Evolutionary conservation across 2,329 filamentous ascomycete species (phyloP).

Genomic region (Cryphonectria japonica): DNA sequence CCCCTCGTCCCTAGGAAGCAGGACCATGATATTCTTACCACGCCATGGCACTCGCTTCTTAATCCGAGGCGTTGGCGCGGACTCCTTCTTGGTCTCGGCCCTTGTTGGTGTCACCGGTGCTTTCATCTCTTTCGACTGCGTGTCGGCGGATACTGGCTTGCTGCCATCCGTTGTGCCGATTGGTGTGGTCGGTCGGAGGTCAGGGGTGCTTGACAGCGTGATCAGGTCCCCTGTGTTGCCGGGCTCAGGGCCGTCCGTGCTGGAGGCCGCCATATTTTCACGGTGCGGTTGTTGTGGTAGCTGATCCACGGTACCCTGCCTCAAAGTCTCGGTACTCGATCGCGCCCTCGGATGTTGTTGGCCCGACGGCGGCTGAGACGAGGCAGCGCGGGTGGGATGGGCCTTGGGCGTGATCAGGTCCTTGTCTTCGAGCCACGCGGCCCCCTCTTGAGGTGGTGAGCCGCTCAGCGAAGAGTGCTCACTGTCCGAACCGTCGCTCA

Average conservation of each 20-base stretch:
- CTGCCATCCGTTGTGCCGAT: constrained; percentile 6
- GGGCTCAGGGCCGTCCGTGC: constrained; percentile 31
- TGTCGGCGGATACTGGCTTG: constrained; percentile 11
- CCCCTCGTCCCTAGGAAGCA: constrained; percentile 69
- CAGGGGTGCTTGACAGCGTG: constrained; percentile 16
- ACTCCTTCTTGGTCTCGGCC: constrained; percentile 42
- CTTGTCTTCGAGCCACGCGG: constrained; percentile 53
- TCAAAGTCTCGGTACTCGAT: constrained; percentile 62
- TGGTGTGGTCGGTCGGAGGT: constrained; percentile 22
- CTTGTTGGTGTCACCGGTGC: constrained; percentile 35
- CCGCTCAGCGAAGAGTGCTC: constrained; percentile 76
- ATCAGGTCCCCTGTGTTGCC: constrained; percentile 6
- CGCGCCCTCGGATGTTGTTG: constrained; percentile 49
- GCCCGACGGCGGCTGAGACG: constrained; percentile 41
- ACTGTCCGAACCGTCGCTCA: constrained; percentile 77
- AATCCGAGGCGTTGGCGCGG: constrained; percentile 55
- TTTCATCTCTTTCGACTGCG: constrained; percentile 15
- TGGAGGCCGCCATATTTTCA: constrained; percentile 35
- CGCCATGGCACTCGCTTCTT: constrained; percentile 78
- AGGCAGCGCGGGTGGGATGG: constrained; percentile 27
- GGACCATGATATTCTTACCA: constrained; percentile 73
- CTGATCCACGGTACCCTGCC: constrained; percentile 41
- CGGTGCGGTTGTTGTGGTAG: constrained; percentile 23
- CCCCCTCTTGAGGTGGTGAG: constrained; percentile 58
- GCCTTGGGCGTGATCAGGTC: constrained; percentile 54